Evolutionary conservation across 2,329 filamentous ascomycete species (phyloP).

Genomic region (Ceratocystis smalleyi): DNA sequence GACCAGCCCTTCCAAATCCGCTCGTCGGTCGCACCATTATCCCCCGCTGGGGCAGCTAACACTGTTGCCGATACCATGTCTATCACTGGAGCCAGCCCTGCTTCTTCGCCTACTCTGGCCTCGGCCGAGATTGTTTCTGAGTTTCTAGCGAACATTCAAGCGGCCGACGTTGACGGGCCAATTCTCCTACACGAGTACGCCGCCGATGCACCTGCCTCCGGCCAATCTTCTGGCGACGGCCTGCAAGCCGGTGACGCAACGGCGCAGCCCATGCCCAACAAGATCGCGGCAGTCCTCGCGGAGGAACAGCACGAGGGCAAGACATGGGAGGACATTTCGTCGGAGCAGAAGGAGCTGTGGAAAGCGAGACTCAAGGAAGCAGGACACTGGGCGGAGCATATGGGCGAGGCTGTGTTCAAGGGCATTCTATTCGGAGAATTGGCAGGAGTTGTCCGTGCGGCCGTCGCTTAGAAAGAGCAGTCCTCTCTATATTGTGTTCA

Average conservation of each 20-base stretch:
- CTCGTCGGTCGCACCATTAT: constrained; percentile 11
- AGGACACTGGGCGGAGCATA: constrained; percentile 63
- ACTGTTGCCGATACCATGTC: background rate
- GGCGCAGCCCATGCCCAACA: background rate
- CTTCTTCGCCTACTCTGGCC: background rate
- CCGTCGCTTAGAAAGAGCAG: constrained; percentile 26
- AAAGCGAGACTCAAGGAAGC: constrained; percentile 50
- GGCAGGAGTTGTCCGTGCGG: constrained; percentile 43
- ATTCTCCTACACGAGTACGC: constrained; percentile 14
- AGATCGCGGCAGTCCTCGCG: constrained; percentile 28
- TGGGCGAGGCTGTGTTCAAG: constrained; percentile 62
- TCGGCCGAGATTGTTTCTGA: constrained; percentile 6
- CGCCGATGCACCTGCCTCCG: background rate
- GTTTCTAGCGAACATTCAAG: constrained; percentile 12
- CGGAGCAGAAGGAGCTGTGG: constrained; percentile 51
- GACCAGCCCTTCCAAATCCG: constrained; percentile 12
- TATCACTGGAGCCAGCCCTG: background rate
- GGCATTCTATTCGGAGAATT: constrained; percentile 64
- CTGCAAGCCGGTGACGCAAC: background rate
- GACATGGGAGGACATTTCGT: constrained; percentile 55
- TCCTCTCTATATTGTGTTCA: background rate
- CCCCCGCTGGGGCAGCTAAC: constrained; percentile 6
- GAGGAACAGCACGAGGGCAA: constrained; percentile 38
- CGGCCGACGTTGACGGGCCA: background rate
- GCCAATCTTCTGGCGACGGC: background rate